Percentiles rank a stretch among this genome's conserved stretches.
Evolutionary conservation across 164 flowering plant species (phyloP).

Genomic region (Aristolochia fimbriata): DNA sequence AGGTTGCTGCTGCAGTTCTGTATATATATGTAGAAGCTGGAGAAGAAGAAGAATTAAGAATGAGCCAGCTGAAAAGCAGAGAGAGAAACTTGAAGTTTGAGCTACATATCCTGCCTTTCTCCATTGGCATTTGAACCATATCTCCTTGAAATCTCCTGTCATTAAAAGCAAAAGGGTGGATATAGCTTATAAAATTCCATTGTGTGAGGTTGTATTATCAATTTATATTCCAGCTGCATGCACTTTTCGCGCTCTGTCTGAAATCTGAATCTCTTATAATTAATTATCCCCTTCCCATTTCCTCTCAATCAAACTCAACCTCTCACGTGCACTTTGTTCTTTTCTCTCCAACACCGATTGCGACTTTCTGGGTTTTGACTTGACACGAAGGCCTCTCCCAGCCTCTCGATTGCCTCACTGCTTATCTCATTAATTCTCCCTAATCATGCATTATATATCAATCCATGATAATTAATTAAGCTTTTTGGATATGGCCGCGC

Average conservation of each 20-base stretch:
- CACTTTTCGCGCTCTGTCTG: constrained; percentile 3
- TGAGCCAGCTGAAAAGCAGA: background rate
- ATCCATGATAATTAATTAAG: no score
- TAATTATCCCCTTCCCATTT: no score
- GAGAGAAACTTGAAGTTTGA: background rate
- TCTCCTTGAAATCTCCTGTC: constrained; percentile 1
- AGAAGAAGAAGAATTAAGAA: background rate
- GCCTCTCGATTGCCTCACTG: background rate
- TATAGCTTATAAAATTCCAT: background rate
- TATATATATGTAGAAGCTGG: no score
- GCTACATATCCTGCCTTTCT: background rate
- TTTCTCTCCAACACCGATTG: background rate
- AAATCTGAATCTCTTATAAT: no score
- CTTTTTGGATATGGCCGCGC: no score
- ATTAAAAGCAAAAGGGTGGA: constrained; percentile 3
- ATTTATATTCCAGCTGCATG: background rate
- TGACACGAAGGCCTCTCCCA: background rate
- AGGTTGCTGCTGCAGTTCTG: no score
- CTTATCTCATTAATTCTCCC: constrained; percentile 1
- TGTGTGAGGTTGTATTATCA: background rate
- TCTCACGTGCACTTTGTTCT: constrained; percentile 6
- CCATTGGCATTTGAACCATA: constrained; percentile 1
- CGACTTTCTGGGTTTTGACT: constrained; percentile 2
- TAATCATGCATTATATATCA: background rate
- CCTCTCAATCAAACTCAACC: background rate